Percentiles rank a stretch among this genome's conserved stretches.
These are phyloP conservation scores for Phlebiopsis flavidoalba DNA, from an alignment of 768 basidiomycete genomes.

Conservation along the genomic window DNA sequence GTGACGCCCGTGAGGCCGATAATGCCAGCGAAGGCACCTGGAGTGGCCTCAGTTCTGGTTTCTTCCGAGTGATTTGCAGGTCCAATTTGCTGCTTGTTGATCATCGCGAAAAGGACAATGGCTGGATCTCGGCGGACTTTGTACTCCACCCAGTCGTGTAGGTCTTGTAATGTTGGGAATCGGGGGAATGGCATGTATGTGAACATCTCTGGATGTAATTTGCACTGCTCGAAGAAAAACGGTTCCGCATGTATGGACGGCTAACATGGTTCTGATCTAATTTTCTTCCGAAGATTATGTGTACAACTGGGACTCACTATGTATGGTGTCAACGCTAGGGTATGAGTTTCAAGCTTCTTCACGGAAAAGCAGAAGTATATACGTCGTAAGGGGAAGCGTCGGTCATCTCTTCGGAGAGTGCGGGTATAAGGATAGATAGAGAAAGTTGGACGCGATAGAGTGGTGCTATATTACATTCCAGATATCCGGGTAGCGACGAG, in stretches of 20 bases:
- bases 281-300: neutral
- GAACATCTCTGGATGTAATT: conserved; percentile 21
- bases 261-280: neutral
- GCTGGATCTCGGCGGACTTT: conserved; percentile 8
- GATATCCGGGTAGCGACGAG: neutral
- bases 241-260: neutral
- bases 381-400: conserved; percentile 23
- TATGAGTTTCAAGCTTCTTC: conserved; percentile 28
- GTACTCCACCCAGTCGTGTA: conserved; percentile 16
- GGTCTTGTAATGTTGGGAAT: conserved; percentile 10
- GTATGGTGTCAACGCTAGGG: conserved; percentile 34
- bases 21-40: conserved; percentile 26
- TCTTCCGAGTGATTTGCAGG: no score
- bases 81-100: conserved; percentile 25
- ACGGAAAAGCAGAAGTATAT: conserved; percentile 35
- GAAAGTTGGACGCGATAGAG: neutral
- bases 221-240: neutral
- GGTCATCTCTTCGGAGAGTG: neutral
- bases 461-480: neutral
- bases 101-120: conserved; percentile 30
- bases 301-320: conserved; percentile 3
- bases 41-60: no score
- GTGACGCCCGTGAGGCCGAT: conserved; percentile 32
- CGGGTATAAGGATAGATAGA: neutral
- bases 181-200: conserved; percentile 27